Evolutionary conservation across 2,329 filamentous ascomycete species (phyloP), one percentile per base, ranked within the genome.

Genomic region (Pezicula neosporulosa): DNA sequence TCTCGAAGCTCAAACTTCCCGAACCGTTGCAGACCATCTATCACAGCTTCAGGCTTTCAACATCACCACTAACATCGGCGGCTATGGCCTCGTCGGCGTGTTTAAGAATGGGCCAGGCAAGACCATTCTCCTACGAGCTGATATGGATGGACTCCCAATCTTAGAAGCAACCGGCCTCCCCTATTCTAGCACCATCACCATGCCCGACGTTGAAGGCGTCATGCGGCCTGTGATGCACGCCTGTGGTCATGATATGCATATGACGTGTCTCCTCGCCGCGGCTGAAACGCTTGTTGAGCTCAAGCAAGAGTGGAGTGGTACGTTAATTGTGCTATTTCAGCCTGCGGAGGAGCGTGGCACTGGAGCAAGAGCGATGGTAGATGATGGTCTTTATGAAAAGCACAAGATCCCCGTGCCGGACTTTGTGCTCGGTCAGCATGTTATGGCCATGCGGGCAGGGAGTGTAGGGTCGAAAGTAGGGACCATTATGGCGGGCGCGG

Each of bases 251-350:
- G 78, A 81, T 56, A 78, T 83, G 75, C 81, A 84, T 59, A 77
- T 83, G 42, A 79, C 80, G 0, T 72, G 72, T 49, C 66, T 83
- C 1, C 70, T 85, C 0, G 80, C 75, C 0, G 77, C 78, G 0
- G 74, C 78, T 0, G 72, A 80, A 47, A 70, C 71, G 1, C 67
- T 84, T 41, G 83, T 68, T 72, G 75, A 63, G 63, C 56, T 69
- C 0, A 70, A 66, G 15, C 58, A 72, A 0, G 36, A 56, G 0
- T 88, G 85, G 85, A 68, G 63, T 6, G 85, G 85, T 0, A 87
- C 82, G 0, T 58, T 87, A 19, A 67, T 89, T 3, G 64, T 85
- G 10, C 66, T 81, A 4, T 88, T 88, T 63, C 85, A 89, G 59
- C 85, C 85, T 0, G 77, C 80, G 2, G 85, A 87, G 62, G 85